Evolutionary conservation across 2,329 filamentous ascomycete species (phyloP).

Genomic region (Colletotrichum musicola): DNA sequence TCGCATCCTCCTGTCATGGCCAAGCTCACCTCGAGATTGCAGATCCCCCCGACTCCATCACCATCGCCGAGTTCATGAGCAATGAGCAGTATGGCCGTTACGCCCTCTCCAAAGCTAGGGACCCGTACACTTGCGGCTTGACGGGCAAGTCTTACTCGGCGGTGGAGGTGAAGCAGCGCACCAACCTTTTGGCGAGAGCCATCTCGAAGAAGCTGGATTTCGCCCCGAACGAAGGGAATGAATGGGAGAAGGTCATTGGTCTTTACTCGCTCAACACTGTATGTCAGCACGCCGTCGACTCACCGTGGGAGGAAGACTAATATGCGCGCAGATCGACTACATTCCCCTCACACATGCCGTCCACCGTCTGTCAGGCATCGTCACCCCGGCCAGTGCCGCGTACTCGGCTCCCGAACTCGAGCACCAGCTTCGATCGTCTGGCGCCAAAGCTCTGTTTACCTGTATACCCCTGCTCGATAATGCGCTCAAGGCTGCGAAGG

Average conservation of each 20-base stretch:
- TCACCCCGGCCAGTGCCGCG: slow-evolving; percentile 80
- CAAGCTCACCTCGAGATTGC: slow-evolving; percentile 31
- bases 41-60: slow-evolving; percentile 79
- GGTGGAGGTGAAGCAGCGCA: slow-evolving; percentile 72
- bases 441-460: slow-evolving; percentile 78
- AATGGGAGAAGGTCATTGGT: slow-evolving; percentile 85
- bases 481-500: slow-evolving; percentile 72
- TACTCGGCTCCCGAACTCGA: slow-evolving; percentile 78
- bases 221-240: slow-evolving; percentile 75
- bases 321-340: slow-evolving; percentile 74
- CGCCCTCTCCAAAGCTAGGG: slow-evolving; percentile 71
- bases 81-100: slow-evolving; percentile 77
- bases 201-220: slow-evolving; percentile 80
- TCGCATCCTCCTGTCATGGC: slow-evolving; percentile 3
- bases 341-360: slow-evolving; percentile 79
- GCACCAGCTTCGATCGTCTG: slow-evolving; percentile 78
- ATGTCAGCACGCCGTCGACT: slow-evolving; percentile 43
- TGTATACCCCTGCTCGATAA: slow-evolving; percentile 73
- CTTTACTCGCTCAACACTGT: slow-evolving; percentile 87
- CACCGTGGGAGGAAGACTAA: not conserved
- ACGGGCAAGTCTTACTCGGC: slow-evolving; percentile 76
- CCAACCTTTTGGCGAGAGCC: slow-evolving; percentile 76
- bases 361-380: slow-evolving; percentile 80
- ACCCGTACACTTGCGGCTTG: slow-evolving; percentile 83
- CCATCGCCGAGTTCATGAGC: slow-evolving; percentile 82